Conservation (phyloP, 768 basidiomycete species). For the Porphyrellus cyaneotinctus region DNA sequence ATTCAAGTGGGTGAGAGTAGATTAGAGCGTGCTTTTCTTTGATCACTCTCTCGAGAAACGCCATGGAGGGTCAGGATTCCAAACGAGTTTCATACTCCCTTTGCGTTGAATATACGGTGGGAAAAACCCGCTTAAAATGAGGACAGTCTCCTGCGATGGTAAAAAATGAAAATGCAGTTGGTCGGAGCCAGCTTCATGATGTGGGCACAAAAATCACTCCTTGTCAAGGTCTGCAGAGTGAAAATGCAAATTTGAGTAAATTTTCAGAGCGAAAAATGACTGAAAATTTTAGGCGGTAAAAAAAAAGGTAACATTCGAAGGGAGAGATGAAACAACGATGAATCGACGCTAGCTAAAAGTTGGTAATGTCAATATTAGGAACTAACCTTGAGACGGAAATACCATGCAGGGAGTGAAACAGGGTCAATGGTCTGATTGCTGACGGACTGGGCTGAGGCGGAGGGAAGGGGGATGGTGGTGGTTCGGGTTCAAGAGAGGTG, state of each 20-base stretch:
- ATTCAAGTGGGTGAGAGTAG: too few species aligned
- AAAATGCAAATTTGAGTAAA: neutral
- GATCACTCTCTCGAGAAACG: neutral
- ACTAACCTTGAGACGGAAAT: neutral
- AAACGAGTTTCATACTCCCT: neutral
- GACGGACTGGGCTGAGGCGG: too few species aligned
- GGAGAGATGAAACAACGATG: neutral
- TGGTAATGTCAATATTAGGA: neutral
- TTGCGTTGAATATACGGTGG: constrained; percentile 2
- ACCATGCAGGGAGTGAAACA: neutral
- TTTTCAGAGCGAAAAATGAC: neutral
- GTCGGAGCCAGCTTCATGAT: neutral
- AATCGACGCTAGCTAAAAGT: neutral
- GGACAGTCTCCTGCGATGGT: neutral
- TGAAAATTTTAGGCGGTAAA: neutral
- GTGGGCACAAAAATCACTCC: neutral
- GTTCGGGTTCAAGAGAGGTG: constrained; percentile 30
- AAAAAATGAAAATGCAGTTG: neutral
- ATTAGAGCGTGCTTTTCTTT: neutral
- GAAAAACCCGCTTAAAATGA: constrained; percentile 5
- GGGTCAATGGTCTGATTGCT: neutral
- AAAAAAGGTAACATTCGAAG: neutral
- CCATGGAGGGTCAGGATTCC: neutral
- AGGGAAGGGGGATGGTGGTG: constrained; percentile 23
- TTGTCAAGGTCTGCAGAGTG: neutral